Evolutionary conservation across 2,329 filamentous ascomycete species (phyloP).

Genomic region (Basipetospora chlamydospora): DNA sequence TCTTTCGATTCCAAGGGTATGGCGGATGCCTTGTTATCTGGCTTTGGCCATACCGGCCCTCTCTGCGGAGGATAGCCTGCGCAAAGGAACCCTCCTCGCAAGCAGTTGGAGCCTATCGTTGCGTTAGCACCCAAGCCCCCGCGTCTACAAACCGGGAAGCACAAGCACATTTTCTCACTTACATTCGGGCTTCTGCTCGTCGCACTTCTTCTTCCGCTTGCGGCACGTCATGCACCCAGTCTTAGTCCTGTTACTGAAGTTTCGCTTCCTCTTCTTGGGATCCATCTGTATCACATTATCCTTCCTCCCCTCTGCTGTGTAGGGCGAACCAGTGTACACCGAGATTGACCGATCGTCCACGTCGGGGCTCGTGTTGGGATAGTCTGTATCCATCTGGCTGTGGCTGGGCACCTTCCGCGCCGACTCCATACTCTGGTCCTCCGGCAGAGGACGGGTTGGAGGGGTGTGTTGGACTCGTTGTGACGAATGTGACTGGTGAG

Average conservation of each 20-base stretch:
- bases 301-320: conserved; percentile 32
- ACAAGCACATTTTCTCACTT: too few relatives aligned
- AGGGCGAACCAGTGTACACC: conserved; percentile 24
- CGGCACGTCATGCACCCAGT: conserved; percentile 90
- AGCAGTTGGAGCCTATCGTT: conserved; percentile 83
- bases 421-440: conserved; percentile 34
- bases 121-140: too few relatives aligned
- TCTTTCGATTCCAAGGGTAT: conserved; percentile 79
- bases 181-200: conserved; percentile 89
- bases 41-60: conserved; percentile 59
- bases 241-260: conserved; percentile 92
- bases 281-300: conserved; percentile 40
- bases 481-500: conserved; percentile 16
- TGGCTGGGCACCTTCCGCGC: conserved; percentile 28
- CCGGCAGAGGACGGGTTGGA: conserved; percentile 29
- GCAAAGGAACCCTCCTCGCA: conserved; percentile 79
- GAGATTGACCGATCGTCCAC: conserved; percentile 32
- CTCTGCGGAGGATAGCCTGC: conserved; percentile 78
- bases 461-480: conserved; percentile 18
- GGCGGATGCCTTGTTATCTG: conserved; percentile 51
- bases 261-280: conserved; percentile 57
- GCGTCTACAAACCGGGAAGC: too few relatives aligned
- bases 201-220: conserved; percentile 92
- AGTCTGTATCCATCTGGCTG: conserved; percentile 24
- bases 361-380: conserved; percentile 38